A percentile compares a stretch with the other conserved stretches of the same genome.
These are phyloP conservation scores for Pseudocercospora fijiensis DNA, from an alignment of 2,329 filamentous ascomycete genomes.

Conservation along the genomic window DNA sequence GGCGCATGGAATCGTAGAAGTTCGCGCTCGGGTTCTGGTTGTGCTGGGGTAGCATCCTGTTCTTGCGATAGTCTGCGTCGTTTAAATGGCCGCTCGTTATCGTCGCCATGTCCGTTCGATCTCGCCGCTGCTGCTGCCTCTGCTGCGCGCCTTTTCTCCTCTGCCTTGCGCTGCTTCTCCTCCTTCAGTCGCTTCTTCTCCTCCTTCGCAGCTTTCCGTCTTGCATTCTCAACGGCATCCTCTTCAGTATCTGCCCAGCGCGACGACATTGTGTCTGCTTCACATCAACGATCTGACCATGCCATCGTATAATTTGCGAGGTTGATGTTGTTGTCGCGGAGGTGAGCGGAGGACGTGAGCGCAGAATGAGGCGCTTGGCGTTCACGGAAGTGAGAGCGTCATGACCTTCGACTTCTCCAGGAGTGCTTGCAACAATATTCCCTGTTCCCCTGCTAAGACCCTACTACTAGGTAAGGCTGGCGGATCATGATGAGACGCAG, in stretches of 20 bases:
- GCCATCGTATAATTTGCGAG: background rate
- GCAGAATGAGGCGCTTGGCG: background rate
- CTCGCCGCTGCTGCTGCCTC: constrained; percentile 28
- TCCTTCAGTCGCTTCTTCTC: constrained; percentile 82
- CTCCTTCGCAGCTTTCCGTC: constrained; percentile 78
- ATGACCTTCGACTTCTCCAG: background rate
- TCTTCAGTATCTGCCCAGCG: constrained; percentile 87
- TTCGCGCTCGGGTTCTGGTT: constrained; percentile 47
- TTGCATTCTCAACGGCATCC: constrained; percentile 70
- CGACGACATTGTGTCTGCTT: constrained; percentile 59
- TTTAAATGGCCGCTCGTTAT: constrained; percentile 53
- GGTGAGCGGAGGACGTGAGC: background rate
- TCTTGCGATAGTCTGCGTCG: constrained; percentile 61
- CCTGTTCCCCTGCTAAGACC: too few species aligned
- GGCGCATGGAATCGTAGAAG: constrained; percentile 70
- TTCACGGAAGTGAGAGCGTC: background rate
- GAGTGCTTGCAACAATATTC: too few species aligned
- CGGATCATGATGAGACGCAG: constrained; percentile 30
- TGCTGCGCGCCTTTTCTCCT: constrained; percentile 48
- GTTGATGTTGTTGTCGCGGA: background rate
- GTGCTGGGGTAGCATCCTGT: constrained; percentile 32
- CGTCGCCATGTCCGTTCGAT: constrained; percentile 31
- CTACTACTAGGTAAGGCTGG: too few species aligned
- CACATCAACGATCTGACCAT: background rate
- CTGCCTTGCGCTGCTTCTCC: constrained; percentile 71